Percentiles rank a stretch among this genome's conserved stretches.
phyloP scores from a whole-genome alignment of 495 filamentous ascomycete genomes.

The Tuber microsphaerosporum region DNA sequence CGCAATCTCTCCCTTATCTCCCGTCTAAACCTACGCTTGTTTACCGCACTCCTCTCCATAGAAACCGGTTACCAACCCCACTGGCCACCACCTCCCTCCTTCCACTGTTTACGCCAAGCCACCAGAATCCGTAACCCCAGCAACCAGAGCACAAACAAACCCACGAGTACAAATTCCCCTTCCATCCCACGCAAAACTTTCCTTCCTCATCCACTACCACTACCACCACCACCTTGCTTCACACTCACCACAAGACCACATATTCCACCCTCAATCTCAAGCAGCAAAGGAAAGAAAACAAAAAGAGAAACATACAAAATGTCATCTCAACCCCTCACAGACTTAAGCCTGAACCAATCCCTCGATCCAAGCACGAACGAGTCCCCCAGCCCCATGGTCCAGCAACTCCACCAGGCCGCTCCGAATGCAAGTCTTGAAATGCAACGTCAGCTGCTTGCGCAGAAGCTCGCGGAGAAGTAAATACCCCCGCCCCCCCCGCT shows the following conservation, averaged over 20 bases:
- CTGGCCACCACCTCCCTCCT: not conserved
- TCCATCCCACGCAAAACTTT: not conserved
- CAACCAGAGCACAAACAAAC: not conserved
- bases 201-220: not conserved
- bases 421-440: conserved; percentile 29
- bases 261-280: not conserved
- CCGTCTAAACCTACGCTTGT: not conserved
- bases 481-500: not conserved
- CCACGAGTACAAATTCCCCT: conserved; percentile 2
- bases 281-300: not conserved
- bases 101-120: not conserved
- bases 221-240: not conserved
- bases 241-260: not conserved
- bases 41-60: not conserved
- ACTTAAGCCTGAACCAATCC: conserved; percentile 15
- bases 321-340: conserved; percentile 30
- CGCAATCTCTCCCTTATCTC: not conserved
- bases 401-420: conserved; percentile 30
- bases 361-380: conserved; percentile 4
- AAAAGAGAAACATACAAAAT: conserved; percentile 7
- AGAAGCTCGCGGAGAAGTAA: conserved; percentile 39
- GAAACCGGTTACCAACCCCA: not conserved
- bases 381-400: conserved; percentile 20
- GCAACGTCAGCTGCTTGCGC: conserved; percentile 38
- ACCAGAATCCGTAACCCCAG: not conserved